Evolutionary conservation across 2,329 filamentous ascomycete species (phyloP).

Genomic region (Nemania sp.): DNA sequence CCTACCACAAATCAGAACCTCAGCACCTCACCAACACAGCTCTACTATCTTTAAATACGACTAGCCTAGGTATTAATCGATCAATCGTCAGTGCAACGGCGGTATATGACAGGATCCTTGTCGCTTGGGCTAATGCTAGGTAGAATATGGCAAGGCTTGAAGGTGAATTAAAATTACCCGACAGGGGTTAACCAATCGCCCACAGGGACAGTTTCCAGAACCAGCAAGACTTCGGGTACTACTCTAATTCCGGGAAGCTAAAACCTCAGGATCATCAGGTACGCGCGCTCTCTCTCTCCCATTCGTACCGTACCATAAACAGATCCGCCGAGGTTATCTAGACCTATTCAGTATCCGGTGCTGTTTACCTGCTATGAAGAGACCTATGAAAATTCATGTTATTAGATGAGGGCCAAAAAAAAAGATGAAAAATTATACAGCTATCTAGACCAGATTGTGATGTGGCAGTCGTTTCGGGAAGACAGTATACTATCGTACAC

Average conservation of each 20-base stretch:
- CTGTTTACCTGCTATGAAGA: neutral
- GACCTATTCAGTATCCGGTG: neutral
- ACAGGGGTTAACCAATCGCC: conserved; percentile 44
- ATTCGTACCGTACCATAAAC: neutral
- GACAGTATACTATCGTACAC: conserved; percentile 1
- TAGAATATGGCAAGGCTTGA: conserved; percentile 41
- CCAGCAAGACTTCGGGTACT: conserved; percentile 33
- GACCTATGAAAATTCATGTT: neutral
- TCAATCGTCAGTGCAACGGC: conserved; percentile 18
- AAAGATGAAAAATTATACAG: neutral
- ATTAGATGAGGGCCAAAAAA: neutral
- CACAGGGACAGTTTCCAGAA: conserved; percentile 29
- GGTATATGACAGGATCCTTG: conserved; percentile 30
- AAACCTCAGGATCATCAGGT: conserved; percentile 17
- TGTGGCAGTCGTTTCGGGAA: neutral
- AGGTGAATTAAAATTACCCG: conserved; percentile 48
- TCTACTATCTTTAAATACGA: conserved; percentile 15
- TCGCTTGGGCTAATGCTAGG: conserved; percentile 30
- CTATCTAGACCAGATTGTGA: neutral
- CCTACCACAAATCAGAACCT: neutral
- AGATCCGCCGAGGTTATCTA: neutral
- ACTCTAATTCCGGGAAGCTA: conserved; percentile 23
- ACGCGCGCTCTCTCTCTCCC: conserved; percentile 11
- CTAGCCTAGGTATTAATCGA: neutral
- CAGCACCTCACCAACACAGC: neutral